phyloP scores from a whole-genome alignment of 768 basidiomycete genomes.

The Myochromella boudieri region DNA sequence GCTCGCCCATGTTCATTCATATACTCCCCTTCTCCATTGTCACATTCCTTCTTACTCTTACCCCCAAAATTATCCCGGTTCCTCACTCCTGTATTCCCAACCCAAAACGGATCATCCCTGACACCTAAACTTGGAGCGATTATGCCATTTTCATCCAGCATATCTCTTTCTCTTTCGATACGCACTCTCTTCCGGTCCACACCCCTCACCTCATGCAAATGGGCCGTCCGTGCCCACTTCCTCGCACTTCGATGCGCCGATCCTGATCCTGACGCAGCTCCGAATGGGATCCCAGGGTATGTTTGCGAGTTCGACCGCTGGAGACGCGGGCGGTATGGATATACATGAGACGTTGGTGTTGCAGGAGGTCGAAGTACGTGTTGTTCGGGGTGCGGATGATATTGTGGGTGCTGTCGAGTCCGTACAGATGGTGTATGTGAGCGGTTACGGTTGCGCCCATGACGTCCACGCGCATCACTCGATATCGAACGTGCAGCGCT shows the following conservation, averaged over 20 bases:
- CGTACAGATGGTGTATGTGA: constrained; percentile 31
- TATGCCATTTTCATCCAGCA: constrained; percentile 3
- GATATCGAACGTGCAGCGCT: constrained; percentile 3
- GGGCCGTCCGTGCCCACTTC: constrained; percentile 64
- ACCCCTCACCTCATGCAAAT: constrained; percentile 60
- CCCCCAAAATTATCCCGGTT: neutral
- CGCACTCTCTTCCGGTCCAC: neutral
- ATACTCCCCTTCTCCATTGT: neutral
- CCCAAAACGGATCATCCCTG: constrained; percentile 13
- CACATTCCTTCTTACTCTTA: neutral
- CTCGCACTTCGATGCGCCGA: constrained; percentile 44
- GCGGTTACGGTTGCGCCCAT: constrained; percentile 16
- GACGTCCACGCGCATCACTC: constrained; percentile 8
- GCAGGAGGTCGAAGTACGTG: constrained; percentile 16
- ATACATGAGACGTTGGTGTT: constrained; percentile 24
- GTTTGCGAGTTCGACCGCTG: constrained; percentile 50
- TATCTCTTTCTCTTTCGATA: neutral
- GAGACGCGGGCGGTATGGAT: constrained; percentile 32
- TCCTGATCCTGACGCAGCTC: constrained; percentile 6
- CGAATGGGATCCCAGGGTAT: constrained; percentile 12
- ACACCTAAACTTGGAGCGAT: neutral
- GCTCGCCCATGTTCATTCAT: neutral
- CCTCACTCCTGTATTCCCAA: neutral
- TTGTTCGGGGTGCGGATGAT: constrained; percentile 15
- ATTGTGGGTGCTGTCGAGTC: constrained; percentile 16